Base-by-base conservation (phyloP, 768 basidiomycete species). In the Tylopilus vinaceipallidus region DNA sequence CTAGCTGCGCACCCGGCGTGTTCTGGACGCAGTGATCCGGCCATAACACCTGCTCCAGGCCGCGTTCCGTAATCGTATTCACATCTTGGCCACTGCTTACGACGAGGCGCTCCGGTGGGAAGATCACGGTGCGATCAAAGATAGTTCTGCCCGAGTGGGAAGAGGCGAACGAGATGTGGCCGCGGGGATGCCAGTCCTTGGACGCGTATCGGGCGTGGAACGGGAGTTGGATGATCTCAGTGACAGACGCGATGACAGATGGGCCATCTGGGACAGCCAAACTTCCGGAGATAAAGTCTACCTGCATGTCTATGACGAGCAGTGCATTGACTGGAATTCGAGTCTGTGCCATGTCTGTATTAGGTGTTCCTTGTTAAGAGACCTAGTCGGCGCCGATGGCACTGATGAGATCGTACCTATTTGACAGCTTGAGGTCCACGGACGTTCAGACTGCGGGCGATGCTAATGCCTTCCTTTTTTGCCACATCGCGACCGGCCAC, bases 261-360 rank as follows among this genome's bases (percentile, higher is more conserved):
- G 75, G 70, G 0, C 81, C 91, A 17, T 73, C 75, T 2, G 79
- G 71, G 12, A 91, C 88, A 3, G 89, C 83, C 32, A 95, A 79
- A 6, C 83, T 76, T 3, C 91, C 91, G 17, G 70, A 65, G 23
- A 91, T 78, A 59, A 95, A 95, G 65, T 95, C 91, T 61, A 88
- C 79, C 64, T 95, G 91, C 66, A 90, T 77, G 62, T 93, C 91
- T 32, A 92, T 72, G 47, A 91, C 76, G 44, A 91, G 60, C 19
- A 91, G 74, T 1, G 84, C 88, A 27, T 69, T 57, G 5, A 62
- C 49, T 10, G 53, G 27, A 23, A 19, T 35, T 17, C 11, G 36
- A 19, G 29, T 37, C 20, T 35, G n/a, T 7, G 51, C 19, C 62
- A 65, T 67, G 40, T 50, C 58, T 53, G 33, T 42, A 38, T 23